phyloP scores from a whole-genome alignment of 2,329 filamentous ascomycete genomes.

The Diaporthe ampelina region DNA sequence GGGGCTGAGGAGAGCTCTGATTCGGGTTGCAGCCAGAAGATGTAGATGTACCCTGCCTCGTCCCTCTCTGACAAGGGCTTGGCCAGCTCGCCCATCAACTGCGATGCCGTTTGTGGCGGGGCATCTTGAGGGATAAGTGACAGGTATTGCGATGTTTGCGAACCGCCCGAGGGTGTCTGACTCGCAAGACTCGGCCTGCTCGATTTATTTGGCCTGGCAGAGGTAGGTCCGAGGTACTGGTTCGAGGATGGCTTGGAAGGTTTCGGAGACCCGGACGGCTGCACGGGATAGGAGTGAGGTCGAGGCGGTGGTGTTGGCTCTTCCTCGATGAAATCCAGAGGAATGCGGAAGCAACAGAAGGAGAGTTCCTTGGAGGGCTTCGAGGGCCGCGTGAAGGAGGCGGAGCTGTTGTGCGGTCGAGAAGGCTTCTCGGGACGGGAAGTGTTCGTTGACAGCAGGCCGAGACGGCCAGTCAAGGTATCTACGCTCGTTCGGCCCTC shows the following conservation, averaged over 20 bases:
- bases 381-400: slow-evolving; percentile 30
- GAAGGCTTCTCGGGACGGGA: slow-evolving; percentile 51
- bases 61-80: slow-evolving; percentile 81
- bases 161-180: slow-evolving; percentile 46
- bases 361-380: slow-evolving; percentile 52
- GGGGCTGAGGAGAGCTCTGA: slow-evolving; percentile 67
- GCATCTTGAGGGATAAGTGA: slow-evolving; percentile 78
- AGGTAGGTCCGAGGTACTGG: slow-evolving; percentile 48
- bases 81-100: slow-evolving; percentile 81
- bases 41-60: slow-evolving; percentile 95
- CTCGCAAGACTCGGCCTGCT: slow-evolving; percentile 44
- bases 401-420: slow-evolving; percentile 35
- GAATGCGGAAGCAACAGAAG: slow-evolving; percentile 67
- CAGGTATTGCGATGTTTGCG: slow-evolving; percentile 63
- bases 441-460: slow-evolving; percentile 75
- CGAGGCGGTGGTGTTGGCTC: slow-evolving; percentile 57
- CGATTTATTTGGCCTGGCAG: slow-evolving; percentile 44
- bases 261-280: slow-evolving; percentile 46
- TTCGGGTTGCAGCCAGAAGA: slow-evolving; percentile 93
- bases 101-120: slow-evolving; percentile 76
- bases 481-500: slow-evolving; percentile 84
- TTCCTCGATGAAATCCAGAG: slow-evolving; percentile 51
- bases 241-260: slow-evolving; percentile 48
- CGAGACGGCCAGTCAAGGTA: slow-evolving; percentile 84
- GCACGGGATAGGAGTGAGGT: slow-evolving; percentile 63